Evolutionary conservation across 1,284 basidiomycete genomes (phyloP).

Genomic region (Mycena sp.): DNA sequence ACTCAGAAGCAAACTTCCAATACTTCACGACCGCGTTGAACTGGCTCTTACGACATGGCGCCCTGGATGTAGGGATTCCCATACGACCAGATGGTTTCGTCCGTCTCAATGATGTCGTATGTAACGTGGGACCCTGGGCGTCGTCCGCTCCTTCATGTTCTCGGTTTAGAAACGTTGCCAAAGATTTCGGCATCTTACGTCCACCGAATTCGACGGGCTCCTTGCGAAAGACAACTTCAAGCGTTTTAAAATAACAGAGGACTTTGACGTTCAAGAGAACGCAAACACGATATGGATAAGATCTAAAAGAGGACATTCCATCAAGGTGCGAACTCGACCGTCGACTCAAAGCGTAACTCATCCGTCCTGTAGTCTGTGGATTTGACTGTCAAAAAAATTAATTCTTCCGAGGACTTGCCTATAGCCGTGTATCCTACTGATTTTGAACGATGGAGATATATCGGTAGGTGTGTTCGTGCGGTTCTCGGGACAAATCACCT

Average conservation of each 20-base stretch:
- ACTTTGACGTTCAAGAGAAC: constrained; percentile 39
- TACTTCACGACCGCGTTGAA: constrained; percentile 10
- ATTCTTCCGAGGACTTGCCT: constrained; percentile 59
- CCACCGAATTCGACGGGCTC: constrained; percentile 22
- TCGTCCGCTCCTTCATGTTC: neutral
- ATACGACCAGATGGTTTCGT: constrained; percentile 77
- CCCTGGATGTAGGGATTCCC: constrained; percentile 63
- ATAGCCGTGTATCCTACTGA: constrained; percentile 70
- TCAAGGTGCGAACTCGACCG: constrained; percentile 40
- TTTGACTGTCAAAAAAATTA: constrained; percentile 63
- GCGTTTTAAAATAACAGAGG: constrained; percentile 62
- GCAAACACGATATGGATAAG: constrained; percentile 75
- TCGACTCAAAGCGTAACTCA: constrained; percentile 46
- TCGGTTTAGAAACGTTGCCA: constrained; percentile 35
- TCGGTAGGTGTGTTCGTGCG: constrained; percentile 21
- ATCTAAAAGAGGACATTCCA: constrained; percentile 84
- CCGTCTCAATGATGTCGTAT: constrained; percentile 65
- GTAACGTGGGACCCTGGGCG: constrained; percentile 12
- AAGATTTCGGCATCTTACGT: constrained; percentile 19
- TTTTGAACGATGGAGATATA: constrained; percentile 65
- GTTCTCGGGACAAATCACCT: neutral
- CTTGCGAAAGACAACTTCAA: constrained; percentile 65
- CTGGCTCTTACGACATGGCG: constrained; percentile 73
- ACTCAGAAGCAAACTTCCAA: neutral
- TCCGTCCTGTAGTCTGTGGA: constrained; percentile 51